Evolutionary conservation across 2,329 filamentous ascomycete species (phyloP).

Genomic region (Diaporthe amygdali): DNA sequence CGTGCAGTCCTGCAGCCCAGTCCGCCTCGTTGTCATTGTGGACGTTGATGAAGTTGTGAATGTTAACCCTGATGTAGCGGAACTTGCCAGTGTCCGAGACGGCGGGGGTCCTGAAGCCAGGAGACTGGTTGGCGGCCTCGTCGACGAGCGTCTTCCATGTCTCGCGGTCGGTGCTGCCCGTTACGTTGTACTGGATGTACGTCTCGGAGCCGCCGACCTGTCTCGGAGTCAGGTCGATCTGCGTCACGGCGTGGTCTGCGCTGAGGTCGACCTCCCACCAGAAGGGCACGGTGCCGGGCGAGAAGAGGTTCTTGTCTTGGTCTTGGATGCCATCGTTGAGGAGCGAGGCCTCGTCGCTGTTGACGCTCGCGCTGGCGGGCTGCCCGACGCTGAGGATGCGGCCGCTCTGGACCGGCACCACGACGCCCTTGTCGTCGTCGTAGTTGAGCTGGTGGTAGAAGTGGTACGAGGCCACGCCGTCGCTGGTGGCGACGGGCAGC

Average conservation of each 20-base stretch:
- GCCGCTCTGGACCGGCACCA: neutral
- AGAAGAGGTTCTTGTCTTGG: neutral
- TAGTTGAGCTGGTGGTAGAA: neutral
- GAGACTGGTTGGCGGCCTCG: neutral
- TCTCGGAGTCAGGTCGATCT: neutral
- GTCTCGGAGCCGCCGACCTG: neutral
- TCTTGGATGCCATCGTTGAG: neutral
- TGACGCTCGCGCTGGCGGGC: neutral
- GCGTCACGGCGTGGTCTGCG: neutral
- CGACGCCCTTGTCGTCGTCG: neutral
- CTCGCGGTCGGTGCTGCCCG: neutral
- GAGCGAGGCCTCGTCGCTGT: neutral
- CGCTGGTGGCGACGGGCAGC: neutral
- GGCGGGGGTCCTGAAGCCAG: neutral
- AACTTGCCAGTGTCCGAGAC: neutral
- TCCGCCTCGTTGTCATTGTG: neutral
- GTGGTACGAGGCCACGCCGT: neutral
- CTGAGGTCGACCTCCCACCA: constrained; percentile 3
- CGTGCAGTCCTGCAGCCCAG: neutral
- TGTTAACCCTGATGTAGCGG: neutral
- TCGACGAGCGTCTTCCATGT: neutral
- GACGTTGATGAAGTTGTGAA: neutral
- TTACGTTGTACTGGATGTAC: neutral
- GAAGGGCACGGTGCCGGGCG: neutral
- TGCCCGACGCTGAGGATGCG: neutral